phyloP scores from a whole-genome alignment of 441 rosid species.

The Croton setiger region DNA sequence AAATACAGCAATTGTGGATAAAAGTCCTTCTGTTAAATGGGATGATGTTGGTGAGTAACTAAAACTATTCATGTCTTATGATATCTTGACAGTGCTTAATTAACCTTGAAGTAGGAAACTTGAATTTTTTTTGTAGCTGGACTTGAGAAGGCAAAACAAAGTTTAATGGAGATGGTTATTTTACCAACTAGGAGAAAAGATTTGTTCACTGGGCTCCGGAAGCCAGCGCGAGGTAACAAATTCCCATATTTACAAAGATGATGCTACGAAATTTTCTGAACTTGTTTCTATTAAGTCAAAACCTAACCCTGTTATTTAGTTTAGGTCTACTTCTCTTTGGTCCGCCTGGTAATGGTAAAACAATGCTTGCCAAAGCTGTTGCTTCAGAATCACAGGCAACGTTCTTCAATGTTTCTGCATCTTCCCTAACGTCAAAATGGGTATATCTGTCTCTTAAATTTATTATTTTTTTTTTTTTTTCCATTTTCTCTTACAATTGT shows the following conservation, averaged over 20 bases:
- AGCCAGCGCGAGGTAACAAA: conserved; percentile 79
- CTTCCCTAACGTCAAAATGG: conserved; percentile 95
- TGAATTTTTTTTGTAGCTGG: conserved; percentile 58
- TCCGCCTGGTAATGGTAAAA: conserved; percentile 97
- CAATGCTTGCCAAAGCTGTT: conserved; percentile 98
- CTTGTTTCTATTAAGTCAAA: conserved; percentile 5
- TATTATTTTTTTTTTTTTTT: conserved; percentile 1
- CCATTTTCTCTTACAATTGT: background rate
- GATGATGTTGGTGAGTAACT: conserved; percentile 85
- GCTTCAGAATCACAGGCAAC: conserved; percentile 96
- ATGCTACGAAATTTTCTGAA: background rate
- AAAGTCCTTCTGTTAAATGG: conserved; percentile 93
- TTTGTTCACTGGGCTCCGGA: conserved; percentile 89
- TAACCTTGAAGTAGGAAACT: conserved; percentile 14
- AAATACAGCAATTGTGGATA: conserved; percentile 81
- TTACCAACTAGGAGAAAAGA: conserved; percentile 87
- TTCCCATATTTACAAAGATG: conserved; percentile 8
- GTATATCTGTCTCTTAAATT: conserved; percentile 35
- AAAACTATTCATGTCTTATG: background rate
- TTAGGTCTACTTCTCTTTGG: conserved; percentile 93
- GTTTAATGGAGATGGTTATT: conserved; percentile 92
- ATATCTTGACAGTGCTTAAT: background rate
- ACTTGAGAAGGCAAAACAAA: conserved; percentile 92
- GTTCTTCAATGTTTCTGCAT: conserved; percentile 91
- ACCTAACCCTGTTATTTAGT: conserved; percentile 7